Conservation (phyloP, 2,329 filamentous ascomycete genomes). For the Penicillium verrucosum region DNA sequence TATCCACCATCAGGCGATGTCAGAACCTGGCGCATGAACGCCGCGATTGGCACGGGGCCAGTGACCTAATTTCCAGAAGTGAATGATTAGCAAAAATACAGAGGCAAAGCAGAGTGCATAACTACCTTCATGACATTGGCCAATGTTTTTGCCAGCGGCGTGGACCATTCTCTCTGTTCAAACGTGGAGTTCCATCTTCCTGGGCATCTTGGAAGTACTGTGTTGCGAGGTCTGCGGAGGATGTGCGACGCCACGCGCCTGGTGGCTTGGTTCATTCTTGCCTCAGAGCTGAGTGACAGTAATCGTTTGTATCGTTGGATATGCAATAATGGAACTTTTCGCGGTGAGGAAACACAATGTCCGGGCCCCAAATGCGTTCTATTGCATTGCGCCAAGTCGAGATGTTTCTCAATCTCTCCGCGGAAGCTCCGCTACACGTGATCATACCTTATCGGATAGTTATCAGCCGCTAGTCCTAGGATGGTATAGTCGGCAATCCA, state of each 20-base stretch:
- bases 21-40: constrained; percentile 98
- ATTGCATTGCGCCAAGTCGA: neutral
- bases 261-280: constrained; percentile 29
- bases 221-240: constrained; percentile 20
- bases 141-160: constrained; percentile 82
- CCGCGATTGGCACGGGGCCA: constrained; percentile 84
- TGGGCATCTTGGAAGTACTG: constrained; percentile 13
- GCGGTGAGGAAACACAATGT: neutral
- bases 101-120: neutral
- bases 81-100: constrained; percentile 2
- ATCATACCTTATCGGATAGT: constrained; percentile 16
- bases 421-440: constrained; percentile 29
- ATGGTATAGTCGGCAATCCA: neutral
- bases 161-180: constrained; percentile 72
- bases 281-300: neutral
- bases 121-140: constrained; percentile 79
- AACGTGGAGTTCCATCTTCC: constrained; percentile 37
- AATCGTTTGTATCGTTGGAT: neutral
- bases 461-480: neutral
- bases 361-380: neutral
- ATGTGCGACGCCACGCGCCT: constrained; percentile 29
- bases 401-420: constrained; percentile 23
- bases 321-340: rapidly evolving
- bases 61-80: constrained; percentile 61
- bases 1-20: constrained; percentile 89